These are phyloP conservation scores for Naganishia onofrii DNA, from an alignment of 768 basidiomycete species.

Conservation along the genomic window DNA sequence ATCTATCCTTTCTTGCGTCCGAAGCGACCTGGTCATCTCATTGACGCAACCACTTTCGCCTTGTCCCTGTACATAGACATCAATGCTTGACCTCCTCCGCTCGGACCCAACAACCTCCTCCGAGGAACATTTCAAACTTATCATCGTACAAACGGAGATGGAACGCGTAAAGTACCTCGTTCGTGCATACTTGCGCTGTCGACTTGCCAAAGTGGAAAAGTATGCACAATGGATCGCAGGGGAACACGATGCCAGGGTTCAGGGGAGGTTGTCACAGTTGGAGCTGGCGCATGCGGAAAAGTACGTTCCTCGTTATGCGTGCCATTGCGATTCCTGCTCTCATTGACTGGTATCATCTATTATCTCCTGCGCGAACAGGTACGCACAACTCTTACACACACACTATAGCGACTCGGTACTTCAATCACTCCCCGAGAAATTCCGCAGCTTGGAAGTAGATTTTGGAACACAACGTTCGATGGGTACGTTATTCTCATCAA, in stretches of 20 bases:
- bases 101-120: slow-evolving; percentile 80
- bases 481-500: slow-evolving; percentile 52
- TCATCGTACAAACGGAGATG: slow-evolving; percentile 90
- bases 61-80: slow-evolving; percentile 58
- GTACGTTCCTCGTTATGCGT: slow-evolving; percentile 53
- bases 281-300: slow-evolving; percentile 75
- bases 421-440: slow-evolving; percentile 72
- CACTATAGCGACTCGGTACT: slow-evolving; percentile 79
- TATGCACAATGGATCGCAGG: slow-evolving; percentile 72
- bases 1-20: not conserved
- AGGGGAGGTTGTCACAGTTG: slow-evolving; percentile 73
- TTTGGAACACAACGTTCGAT: slow-evolving; percentile 69
- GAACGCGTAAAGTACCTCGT: slow-evolving; percentile 91
- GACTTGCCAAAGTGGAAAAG: slow-evolving; percentile 86
- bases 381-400: slow-evolving; percentile 69
- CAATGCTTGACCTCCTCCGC: slow-evolving; percentile 69
- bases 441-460: slow-evolving; percentile 72
- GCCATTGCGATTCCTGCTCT: not conserved
- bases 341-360: not conserved
- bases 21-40: not conserved
- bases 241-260: slow-evolving; percentile 62
- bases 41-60: not conserved
- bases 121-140: slow-evolving; percentile 87
- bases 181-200: slow-evolving; percentile 79
- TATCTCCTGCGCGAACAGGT: slow-evolving; percentile 55